A percentile compares a stretch with the other conserved stretches of the same genome.
Conservation (phyloP, 2,329 filamentous ascomycete species). For the Chaetomiaceae sp. region DNA sequence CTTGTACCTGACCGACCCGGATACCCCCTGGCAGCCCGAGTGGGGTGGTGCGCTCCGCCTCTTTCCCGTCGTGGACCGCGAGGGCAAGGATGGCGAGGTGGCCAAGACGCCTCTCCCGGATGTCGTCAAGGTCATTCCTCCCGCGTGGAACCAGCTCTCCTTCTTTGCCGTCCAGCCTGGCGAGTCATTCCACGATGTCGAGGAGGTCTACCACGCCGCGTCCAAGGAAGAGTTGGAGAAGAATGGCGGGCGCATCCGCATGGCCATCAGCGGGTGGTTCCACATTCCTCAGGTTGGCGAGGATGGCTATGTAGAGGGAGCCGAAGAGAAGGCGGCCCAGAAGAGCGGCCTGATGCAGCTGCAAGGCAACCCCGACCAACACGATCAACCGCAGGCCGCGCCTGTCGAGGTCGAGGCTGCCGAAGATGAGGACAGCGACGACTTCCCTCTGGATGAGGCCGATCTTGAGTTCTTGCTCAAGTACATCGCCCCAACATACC, state of each 20-base stretch:
- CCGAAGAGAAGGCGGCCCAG: constrained; percentile 82
- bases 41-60: constrained; percentile 92
- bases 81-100: constrained; percentile 64
- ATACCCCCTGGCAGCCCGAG: constrained; percentile 79
- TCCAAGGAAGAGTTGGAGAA: constrained; percentile 55
- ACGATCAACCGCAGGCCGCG: constrained; percentile 70
- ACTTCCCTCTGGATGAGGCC: constrained; percentile 58
- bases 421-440: constrained; percentile 47
- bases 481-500: constrained; percentile 84
- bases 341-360: constrained; percentile 90
- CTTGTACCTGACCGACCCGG: constrained; percentile 88
- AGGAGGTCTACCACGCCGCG: constrained; percentile 82
- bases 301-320: constrained; percentile 80
- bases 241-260: constrained; percentile 75
- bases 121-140: constrained; percentile 76
- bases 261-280: constrained; percentile 99
- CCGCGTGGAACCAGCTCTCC: constrained; percentile 93
- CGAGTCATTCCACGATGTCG: constrained; percentile 98
- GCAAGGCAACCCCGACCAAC: constrained; percentile 84
- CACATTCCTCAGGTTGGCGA: constrained; percentile 95
- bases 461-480: constrained; percentile 88
- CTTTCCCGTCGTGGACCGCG: constrained; percentile 65
- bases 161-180: constrained; percentile 98
- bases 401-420: constrained; percentile 44
- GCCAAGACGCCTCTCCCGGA: constrained; percentile 79